A percentile compares a stretch with the other conserved stretches of the same genome.
phyloP scores from a whole-genome alignment of 2,329 filamentous ascomycete species.

The Bipolaris cookei region DNA sequence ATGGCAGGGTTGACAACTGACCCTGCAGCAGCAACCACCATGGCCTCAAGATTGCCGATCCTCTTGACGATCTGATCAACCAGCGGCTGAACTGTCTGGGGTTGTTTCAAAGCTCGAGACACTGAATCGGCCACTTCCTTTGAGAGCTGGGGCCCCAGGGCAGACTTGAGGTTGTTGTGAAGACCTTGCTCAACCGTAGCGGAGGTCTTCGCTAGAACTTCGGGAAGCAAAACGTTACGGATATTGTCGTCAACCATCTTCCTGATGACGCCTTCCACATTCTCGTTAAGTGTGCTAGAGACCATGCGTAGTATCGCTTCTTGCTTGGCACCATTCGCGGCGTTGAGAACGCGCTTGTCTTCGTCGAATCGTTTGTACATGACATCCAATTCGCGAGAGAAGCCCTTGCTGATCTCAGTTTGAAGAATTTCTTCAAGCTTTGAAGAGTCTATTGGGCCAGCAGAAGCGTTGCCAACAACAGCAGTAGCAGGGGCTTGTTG shows the following conservation, averaged over 20 bases:
- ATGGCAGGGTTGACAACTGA: slow-evolving; percentile 68
- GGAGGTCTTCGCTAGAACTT: slow-evolving; percentile 70
- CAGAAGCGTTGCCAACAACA: slow-evolving; percentile 4
- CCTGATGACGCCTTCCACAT: slow-evolving; percentile 76
- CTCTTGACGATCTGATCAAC: slow-evolving; percentile 73
- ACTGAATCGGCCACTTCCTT: slow-evolving; percentile 76
- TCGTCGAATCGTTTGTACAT: slow-evolving; percentile 69
- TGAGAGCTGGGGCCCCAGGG: slow-evolving; percentile 70
- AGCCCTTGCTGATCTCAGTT: slow-evolving; percentile 55
- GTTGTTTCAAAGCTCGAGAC: slow-evolving; percentile 71
- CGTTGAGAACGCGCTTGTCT: slow-evolving; percentile 70
- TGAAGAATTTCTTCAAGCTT: slow-evolving; percentile 59
- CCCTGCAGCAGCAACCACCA: slow-evolving; percentile 63
- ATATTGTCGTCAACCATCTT: slow-evolving; percentile 80
- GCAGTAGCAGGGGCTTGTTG: slow-evolving; percentile 25
- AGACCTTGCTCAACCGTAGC: slow-evolving; percentile 75
- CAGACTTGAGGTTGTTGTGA: slow-evolving; percentile 68
- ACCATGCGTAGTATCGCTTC: slow-evolving; percentile 72
- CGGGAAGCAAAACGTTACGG: slow-evolving; percentile 75
- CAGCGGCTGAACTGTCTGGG: slow-evolving; percentile 74
- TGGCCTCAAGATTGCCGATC: slow-evolving; percentile 72
- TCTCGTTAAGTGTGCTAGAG: slow-evolving; percentile 71
- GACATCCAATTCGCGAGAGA: slow-evolving; percentile 58
- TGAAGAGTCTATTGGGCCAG: slow-evolving; percentile 56
- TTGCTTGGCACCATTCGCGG: slow-evolving; percentile 68